These are phyloP conservation scores for Macrolepiota albuminosa DNA, from an alignment of 768 basidiomycete genomes.

Conservation along the genomic window DNA sequence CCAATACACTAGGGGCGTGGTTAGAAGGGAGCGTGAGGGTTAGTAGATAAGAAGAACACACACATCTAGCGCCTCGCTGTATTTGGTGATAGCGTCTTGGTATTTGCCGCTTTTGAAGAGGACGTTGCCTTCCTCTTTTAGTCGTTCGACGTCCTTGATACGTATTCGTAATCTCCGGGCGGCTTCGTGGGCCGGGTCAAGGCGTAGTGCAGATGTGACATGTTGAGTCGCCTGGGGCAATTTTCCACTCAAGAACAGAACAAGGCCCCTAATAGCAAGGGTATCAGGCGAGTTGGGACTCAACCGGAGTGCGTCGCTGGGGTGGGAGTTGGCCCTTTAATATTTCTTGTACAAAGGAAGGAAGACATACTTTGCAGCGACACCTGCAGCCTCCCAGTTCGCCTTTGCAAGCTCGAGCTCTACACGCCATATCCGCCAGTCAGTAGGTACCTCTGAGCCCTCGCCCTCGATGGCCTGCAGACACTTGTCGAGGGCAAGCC, in stretches of 20 bases:
- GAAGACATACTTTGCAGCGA: conserved; percentile 66
- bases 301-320: conserved; percentile 70
- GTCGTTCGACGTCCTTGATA: conserved; percentile 74
- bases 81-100: conserved; percentile 62
- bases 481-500: conserved; percentile 79
- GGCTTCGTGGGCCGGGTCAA: conserved; percentile 72
- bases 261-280: conserved; percentile 70
- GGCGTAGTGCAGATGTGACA: conserved; percentile 60
- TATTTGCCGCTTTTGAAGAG: conserved; percentile 63
- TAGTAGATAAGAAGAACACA: conserved; percentile 9
- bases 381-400: conserved; percentile 69
- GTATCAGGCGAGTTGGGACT: conserved; percentile 76
- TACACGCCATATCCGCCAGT: conserved; percentile 79
- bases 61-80: conserved; percentile 69
- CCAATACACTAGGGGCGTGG: conserved; percentile 53
- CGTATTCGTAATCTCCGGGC: conserved; percentile 72
- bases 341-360: not conserved
- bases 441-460: conserved; percentile 66
- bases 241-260: conserved; percentile 71
- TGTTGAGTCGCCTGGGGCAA: conserved; percentile 72
- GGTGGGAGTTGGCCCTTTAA: not conserved
- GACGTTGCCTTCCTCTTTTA: conserved; percentile 82
- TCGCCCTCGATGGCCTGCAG: conserved; percentile 69
- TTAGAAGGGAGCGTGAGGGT: too few species aligned
- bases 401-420: conserved; percentile 72